Base-by-base conservation (phyloP, 2,329 filamentous ascomycete genomes). In the Venturia nashicola region DNA sequence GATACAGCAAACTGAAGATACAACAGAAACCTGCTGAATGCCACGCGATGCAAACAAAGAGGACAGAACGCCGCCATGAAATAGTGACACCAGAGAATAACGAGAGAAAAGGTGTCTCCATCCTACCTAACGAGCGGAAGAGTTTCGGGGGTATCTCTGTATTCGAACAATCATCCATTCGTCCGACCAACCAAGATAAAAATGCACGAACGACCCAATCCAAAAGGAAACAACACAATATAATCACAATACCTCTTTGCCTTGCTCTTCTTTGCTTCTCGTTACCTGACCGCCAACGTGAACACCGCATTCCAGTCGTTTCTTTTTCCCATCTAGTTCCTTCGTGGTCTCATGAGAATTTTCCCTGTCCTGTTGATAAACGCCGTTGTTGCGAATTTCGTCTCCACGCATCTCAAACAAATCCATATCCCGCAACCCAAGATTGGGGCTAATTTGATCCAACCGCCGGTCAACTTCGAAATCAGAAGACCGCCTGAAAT, bases 91-190 rank as follows among this genome's bases (percentile, higher is more conserved):
- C 23, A 44, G 18, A 60, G 36, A 36, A 60, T 6, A 60, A 60
- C n/a, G 6, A n/a, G 6, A 27, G 20, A 59, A 3, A n/a, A 60
- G 57, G 36, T 44, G 14, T n/a, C 36, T 60, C 18, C 14, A 44
- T 43, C 59, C n/a, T 60, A 39, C 51, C 51, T 20, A 60, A n/a
- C 59, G 59, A 60, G 42, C 32, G 59, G 34, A 44, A 51, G 20
- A 42, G 36, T 60, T 42, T 40, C 39, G 59, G 59, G 27, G 59
- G 59, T 60, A 60, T 60, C 59, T 60, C 18, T 60, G 59, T 39
- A 44, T 16, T 27, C 20, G 36, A 27, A 60, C 20, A 43, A 34
- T 14, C 51, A 34, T n/a, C 32, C 27, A 36, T 32, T 18, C 48
- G 14, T 42, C 40, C 40, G n/a, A 46, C 16, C 43, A 18, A 46